Evolutionary conservation across 768 basidiomycete species (phyloP).

Genomic region (Boletus subcaerulescens): DNA sequence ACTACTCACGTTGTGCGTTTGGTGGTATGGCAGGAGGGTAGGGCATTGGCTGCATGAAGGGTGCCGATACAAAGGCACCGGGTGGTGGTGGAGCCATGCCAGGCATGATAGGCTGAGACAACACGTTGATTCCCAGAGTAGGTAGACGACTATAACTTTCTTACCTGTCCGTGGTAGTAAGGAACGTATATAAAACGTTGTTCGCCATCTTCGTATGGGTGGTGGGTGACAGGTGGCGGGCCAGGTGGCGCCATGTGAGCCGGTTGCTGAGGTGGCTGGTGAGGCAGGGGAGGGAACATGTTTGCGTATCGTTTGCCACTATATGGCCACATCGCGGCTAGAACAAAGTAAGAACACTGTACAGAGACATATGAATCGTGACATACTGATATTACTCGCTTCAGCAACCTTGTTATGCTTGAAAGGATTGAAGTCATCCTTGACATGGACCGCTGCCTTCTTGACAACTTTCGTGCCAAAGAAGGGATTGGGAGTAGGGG

Average conservation of each 20-base stretch:
- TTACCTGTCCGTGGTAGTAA: constrained; percentile 77
- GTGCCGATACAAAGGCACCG: constrained; percentile 73
- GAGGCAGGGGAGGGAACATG: constrained; percentile 67
- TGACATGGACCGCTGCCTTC: constrained; percentile 77
- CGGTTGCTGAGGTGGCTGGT: constrained; percentile 60
- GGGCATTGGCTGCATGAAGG: constrained; percentile 83
- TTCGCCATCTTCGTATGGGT: constrained; percentile 76
- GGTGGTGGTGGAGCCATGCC: constrained; percentile 82
- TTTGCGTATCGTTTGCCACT: constrained; percentile 81
- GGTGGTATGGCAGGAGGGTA: constrained; percentile 80
- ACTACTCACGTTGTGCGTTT: constrained; percentile 50
- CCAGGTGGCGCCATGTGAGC: constrained; percentile 65
- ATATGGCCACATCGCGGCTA: constrained; percentile 84
- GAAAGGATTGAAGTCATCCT: constrained; percentile 98
- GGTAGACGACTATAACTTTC: not conserved
- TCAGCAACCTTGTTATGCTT: constrained; percentile 80
- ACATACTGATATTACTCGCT: constrained; percentile 71
- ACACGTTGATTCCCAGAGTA: constrained; percentile 2
- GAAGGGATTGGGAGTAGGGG: constrained; percentile 75
- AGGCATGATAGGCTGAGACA: constrained; percentile 72
- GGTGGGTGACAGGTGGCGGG: constrained; percentile 68
- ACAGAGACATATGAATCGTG: not conserved
- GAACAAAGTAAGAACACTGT: constrained; percentile 3
- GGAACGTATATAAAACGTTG: constrained; percentile 76
- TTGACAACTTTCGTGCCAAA: constrained; percentile 79